phyloP scores from a whole-genome alignment of 352 stramenopile genomes.

The Globisporangium megalacanthum region DNA sequence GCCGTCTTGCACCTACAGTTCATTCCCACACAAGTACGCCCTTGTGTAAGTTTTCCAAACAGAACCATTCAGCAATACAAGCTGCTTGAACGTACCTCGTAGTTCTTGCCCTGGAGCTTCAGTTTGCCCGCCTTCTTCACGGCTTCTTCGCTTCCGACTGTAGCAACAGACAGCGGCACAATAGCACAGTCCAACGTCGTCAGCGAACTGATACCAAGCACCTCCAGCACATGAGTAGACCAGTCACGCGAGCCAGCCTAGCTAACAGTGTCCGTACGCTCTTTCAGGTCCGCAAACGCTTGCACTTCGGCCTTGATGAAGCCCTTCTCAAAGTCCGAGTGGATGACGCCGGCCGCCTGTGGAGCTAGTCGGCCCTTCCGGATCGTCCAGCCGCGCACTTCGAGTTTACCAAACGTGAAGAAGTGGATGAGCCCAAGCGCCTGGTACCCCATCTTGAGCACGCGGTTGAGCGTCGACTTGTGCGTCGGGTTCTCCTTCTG shows the following conservation, averaged over 20 bases:
- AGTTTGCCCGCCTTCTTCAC: constrained; percentile 89
- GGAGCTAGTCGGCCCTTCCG: constrained; percentile 95
- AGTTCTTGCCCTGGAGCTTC: constrained; percentile 90
- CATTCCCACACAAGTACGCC: background rate
- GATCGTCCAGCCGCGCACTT: constrained; percentile 99
- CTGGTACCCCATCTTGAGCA: constrained; percentile 98
- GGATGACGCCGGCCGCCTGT: constrained; percentile 98
- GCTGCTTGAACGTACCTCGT: constrained; percentile 40
- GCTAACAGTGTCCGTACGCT: constrained; percentile 60
- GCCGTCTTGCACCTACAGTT: constrained; percentile 58
- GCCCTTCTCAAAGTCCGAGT: constrained; percentile 99
- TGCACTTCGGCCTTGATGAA: constrained; percentile 97
- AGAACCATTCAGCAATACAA: background rate
- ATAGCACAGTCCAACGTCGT: background rate
- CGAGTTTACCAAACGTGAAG: constrained; percentile 96
- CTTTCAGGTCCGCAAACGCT: constrained; percentile 86
- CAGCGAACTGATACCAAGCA: background rate
- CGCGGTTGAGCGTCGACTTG: constrained; percentile 93
- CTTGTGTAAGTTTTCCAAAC: background rate
- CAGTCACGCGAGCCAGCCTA: too few species aligned
- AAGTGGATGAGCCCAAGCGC: constrained; percentile 98
- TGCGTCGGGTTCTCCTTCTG: constrained; percentile 80
- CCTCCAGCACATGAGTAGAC: background rate
- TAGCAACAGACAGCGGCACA: background rate
- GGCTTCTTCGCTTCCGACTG: constrained; percentile 78